Evolutionary conservation across 2,329 filamentous ascomycete genomes (phyloP).

Genomic region (Calonectria hawksworthii): DNA sequence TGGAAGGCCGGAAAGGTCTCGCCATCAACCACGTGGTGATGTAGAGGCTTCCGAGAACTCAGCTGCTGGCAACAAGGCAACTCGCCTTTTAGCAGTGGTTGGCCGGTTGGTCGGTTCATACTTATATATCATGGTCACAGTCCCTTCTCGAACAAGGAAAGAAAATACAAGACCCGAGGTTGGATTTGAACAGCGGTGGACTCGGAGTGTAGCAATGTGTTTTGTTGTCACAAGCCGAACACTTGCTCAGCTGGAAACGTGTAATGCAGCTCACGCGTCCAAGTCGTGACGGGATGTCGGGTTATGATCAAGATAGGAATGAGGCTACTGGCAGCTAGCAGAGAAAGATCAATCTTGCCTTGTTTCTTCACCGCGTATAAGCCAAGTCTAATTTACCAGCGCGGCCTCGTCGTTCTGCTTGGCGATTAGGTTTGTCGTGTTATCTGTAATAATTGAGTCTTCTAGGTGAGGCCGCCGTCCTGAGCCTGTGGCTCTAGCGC

Average conservation of each 20-base stretch:
- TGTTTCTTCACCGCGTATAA: background rate
- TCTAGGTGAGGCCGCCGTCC: background rate
- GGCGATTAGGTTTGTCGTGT: background rate
- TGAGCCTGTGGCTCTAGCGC: background rate
- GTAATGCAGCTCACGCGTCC: background rate
- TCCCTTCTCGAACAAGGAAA: background rate
- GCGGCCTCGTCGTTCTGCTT: background rate
- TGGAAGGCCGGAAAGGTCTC: background rate
- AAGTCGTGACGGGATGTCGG: background rate
- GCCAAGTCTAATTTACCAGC: background rate
- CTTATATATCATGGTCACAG: background rate
- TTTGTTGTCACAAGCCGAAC: background rate
- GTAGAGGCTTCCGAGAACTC: background rate
- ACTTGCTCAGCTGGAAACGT: background rate
- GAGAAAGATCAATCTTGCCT: too few species aligned
- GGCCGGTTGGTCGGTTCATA: background rate
- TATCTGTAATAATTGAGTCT: background rate
- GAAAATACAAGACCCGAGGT: background rate
- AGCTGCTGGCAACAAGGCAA: background rate
- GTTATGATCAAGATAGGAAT: background rate
- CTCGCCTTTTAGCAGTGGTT: background rate
- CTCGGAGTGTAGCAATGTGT: background rate
- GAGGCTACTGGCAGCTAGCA: background rate
- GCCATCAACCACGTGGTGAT: background rate
- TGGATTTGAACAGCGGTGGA: background rate